phyloP scores from a whole-genome alignment of 805 yeast genomes.

The Teunomyces gatunensis region DNA sequence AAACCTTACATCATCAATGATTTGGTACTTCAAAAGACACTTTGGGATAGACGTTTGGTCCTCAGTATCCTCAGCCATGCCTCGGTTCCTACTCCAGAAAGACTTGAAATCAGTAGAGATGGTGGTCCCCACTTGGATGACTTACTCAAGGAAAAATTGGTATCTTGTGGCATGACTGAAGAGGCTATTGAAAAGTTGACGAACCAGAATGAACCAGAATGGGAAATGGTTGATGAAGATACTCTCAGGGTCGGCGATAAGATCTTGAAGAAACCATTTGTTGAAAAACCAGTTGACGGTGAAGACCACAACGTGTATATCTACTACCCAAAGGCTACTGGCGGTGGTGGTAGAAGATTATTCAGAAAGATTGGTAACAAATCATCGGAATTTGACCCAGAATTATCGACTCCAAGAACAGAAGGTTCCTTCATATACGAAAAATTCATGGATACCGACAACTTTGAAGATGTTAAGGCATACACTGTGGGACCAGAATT shows the following conservation, averaged over 20 bases:
- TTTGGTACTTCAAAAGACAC: constrained; percentile 80
- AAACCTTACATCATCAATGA: constrained; percentile 91
- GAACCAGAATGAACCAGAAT: constrained; percentile 67
- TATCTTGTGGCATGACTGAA: constrained; percentile 37
- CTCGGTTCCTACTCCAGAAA: constrained; percentile 84
- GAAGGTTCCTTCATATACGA: constrained; percentile 92
- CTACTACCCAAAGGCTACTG: constrained; percentile 81
- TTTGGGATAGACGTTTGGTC: constrained; percentile 97
- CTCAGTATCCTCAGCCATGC: constrained; percentile 73
- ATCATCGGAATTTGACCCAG: constrained; percentile 92
- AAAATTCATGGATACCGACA: constrained; percentile 95
- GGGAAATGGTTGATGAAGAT: constrained; percentile 83
- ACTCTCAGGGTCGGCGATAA: constrained; percentile 74
- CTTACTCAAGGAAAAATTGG: constrained; percentile 48
- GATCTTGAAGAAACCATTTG: constrained; percentile 81
- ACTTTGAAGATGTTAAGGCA: constrained; percentile 97
- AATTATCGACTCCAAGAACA: constrained; percentile 69
- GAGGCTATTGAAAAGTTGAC: constrained; percentile 59
- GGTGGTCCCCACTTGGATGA: constrained; percentile 88
- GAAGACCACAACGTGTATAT: constrained; percentile 97
- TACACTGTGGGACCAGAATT: constrained; percentile 89
- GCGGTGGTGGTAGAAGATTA: constrained; percentile 95
- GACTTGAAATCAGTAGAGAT: constrained; percentile 89
- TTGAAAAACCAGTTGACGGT: constrained; percentile 98
- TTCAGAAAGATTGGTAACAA: constrained; percentile 97